Evolutionary conservation across 805 yeast genomes (phyloP), one percentile per base, ranked within the genome.

Genomic region (Candida tibetensis): DNA sequence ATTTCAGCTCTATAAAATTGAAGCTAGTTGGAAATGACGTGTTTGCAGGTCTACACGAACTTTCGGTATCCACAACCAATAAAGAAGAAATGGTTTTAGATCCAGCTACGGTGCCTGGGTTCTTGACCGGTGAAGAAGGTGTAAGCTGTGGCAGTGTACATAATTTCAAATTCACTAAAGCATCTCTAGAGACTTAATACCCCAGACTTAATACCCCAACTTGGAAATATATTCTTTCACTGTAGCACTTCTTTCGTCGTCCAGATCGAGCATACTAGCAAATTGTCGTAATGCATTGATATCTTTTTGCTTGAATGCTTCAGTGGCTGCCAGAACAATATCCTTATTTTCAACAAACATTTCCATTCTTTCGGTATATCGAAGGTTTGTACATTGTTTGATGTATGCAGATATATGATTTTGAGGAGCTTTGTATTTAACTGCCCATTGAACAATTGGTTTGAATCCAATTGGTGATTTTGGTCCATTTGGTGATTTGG

Each of bases 41-140:
- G 0, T 86, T 81, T 69, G 95, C 79, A 2, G 95, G 95, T 0
- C 51, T 86, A 27, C 88, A 84, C 56, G 82, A 84, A 50, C 64
- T 86, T 13, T 74, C 88, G 18, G 62, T 58, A 1, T 17, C 27
- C 10, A 46, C 58, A 2, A 35, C 41, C 0, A 53, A 55, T 13
- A 36, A 49, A 13, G 43, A 48, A 66, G 65, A 36, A 40, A 62
- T 45, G 73, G 49, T 71, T 0, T 58, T 81, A 2, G 73, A 83
- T 47, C 73, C 84, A 0, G 62, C 69, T n/a, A 64, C 47, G 0
- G 60, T 84, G 12, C 95, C 95, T 1, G 74, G 79, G 21, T 86
- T 89, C 90, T 57, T 86, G 22, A 79, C 90, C 3, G 95, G 95
- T 2, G 88, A 85, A 55, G 81, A 81, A 44, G 83, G 85, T 0